Percentiles rank a stretch among this genome's conserved stretches.
Conservation (phyloP, 2,329 filamentous ascomycete species). For the Fusarium palustre region DNA sequence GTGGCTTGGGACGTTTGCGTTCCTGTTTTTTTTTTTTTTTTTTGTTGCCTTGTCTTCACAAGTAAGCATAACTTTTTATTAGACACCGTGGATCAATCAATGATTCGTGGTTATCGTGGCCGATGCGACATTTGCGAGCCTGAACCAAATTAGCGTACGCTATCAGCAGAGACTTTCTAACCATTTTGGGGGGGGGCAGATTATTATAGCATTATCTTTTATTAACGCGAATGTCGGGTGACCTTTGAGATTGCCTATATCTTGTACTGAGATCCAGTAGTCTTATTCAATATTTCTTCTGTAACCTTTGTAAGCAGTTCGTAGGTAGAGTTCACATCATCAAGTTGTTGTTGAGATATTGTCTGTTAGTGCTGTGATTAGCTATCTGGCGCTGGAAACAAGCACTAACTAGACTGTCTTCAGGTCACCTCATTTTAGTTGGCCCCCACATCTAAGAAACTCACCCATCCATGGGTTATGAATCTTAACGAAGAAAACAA, state of each 20-base stretch:
- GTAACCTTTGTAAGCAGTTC: accelerated
- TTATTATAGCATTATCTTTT: accelerated
- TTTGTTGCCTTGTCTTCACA: not conserved
- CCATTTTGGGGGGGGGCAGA: not conserved
- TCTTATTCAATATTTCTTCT: not conserved
- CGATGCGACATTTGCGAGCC: not conserved
- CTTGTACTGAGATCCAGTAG: accelerated
- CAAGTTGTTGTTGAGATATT: not conserved
- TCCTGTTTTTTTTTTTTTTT: not conserved
- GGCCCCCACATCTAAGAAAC: not conserved
- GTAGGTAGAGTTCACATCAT: not conserved
- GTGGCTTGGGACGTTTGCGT: not conserved
- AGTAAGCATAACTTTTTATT: not conserved
- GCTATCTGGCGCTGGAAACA: not conserved
- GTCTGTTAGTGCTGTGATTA: not conserved
- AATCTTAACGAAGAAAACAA: not conserved
- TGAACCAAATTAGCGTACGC: not conserved
- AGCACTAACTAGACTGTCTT: not conserved
- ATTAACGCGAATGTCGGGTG: accelerated
- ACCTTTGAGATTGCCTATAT: not conserved
- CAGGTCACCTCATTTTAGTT: not conserved
- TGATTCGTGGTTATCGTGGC: not conserved
- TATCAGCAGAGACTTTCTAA: not conserved
- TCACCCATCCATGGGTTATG: not conserved
- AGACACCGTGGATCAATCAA: not conserved